Evolutionary conservation across 2,329 filamentous ascomycete species (phyloP), one percentile per base, ranked within the genome.

Genomic region (Xylariaceae sp.): DNA sequence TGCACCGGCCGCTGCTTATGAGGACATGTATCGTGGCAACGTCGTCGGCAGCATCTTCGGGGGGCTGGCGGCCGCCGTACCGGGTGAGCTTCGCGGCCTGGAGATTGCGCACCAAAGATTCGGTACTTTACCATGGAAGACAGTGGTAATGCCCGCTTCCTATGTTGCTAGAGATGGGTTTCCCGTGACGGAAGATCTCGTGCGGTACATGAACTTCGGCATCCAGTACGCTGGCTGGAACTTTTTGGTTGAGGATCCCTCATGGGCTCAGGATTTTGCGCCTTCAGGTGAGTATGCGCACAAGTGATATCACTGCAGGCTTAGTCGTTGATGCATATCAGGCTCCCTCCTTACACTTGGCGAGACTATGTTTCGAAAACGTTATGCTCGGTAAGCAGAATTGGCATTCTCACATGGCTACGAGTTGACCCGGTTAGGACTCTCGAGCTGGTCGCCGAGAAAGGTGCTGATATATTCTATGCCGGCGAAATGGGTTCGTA

Each of bases 261-360:
- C 80, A 3, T 97, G 89, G 85, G 88, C 90, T 0, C 63, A 86
- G 36, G 91, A 96, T 59, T 96, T 96, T 66, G 89, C 89, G 2
- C 89, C 89, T 0, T 81, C 90, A 45, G 91, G 56, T 57, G 39
- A 40, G 40, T 11, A 13, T 19, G 11, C 18, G 22, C 22, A 2
- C 24, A 7, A 9, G 11, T 4, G 4, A 6, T 38, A 16, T 34
- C 16, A 9, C 8, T 24, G 8, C 18, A 30, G 22, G 15, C 16
- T 6, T 12, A 12, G 34, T 15, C 17, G 26, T 7, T 17, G 3
- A 16, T 8, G 6, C 4, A 11, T 9, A 13, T 3, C 9, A 59
- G 56, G 89, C 3, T 83, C 75, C 0, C 69, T 87, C 3, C 54
- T 95, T 0, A 69, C 75, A 15, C 64, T 89, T 3, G 88, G 87